phyloP scores from a whole-genome alignment of 2,329 filamentous ascomycete species.

The Trichophyton schoenleinii region DNA sequence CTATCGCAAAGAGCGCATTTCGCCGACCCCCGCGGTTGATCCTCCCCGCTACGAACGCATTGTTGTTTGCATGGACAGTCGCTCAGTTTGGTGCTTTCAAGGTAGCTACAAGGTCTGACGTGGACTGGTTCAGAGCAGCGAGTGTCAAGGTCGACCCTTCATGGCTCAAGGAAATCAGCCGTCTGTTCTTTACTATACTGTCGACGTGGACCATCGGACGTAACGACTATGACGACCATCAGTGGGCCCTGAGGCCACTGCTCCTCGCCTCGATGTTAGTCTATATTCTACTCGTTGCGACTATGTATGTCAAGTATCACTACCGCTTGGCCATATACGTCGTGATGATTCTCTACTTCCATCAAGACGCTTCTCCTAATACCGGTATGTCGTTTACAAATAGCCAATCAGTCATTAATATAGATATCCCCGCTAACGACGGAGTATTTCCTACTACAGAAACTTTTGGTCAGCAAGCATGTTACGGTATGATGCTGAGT shows the following conservation, averaged over 20 bases:
- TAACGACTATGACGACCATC: constrained; percentile 43
- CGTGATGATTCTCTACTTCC: constrained; percentile 39
- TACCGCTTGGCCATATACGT: constrained; percentile 33
- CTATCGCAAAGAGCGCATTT: constrained; percentile 43
- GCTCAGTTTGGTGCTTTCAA: constrained; percentile 40
- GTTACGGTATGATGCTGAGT: constrained; percentile 41
- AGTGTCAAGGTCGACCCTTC: constrained; percentile 34
- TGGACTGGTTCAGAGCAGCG: constrained; percentile 41
- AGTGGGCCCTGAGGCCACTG: constrained; percentile 41
- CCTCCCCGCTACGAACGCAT: constrained; percentile 40
- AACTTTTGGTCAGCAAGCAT: constrained; percentile 42
- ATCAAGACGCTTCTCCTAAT: constrained; percentile 34
- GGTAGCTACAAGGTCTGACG: constrained; percentile 37
- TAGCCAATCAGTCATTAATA: neutral
- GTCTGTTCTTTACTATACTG: constrained; percentile 36
- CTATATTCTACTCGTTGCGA: constrained; percentile 34
- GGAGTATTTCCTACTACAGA: constrained; percentile 24
- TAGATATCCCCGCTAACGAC: neutral
- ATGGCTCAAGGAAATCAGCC: constrained; percentile 34
- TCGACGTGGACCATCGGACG: constrained; percentile 40
- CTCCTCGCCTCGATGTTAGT: constrained; percentile 36
- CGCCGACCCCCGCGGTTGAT: constrained; percentile 41
- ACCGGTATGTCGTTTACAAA: constrained; percentile 28
- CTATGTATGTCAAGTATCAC: constrained; percentile 35
- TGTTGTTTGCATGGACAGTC: constrained; percentile 39